Evolutionary conservation across 148 eudicot genomes (phyloP), one percentile per base, ranked within the genome.

Genomic region (Mesembryanthemum crystallinum): DNA sequence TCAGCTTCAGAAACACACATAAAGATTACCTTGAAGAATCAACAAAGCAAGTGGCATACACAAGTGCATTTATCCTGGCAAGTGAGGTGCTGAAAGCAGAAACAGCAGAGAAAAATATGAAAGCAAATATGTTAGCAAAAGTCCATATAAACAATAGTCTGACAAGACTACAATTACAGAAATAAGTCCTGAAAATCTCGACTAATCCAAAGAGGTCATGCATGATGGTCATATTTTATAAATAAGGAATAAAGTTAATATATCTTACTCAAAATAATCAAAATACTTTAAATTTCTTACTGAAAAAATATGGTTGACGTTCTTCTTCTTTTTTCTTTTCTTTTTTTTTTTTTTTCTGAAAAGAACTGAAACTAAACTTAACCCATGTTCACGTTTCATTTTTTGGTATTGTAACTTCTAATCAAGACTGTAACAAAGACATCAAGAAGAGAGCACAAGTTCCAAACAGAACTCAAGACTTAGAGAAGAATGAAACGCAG

Each of bases 21-120:
- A 43, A 12, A 77, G 24, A 30, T 60, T 74, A 79, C 98, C 98
- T 92, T 39, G 99, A 89, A 35, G 91, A 79, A 67, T 92, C 93
- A 76, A 91, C 82, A 79, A 86, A 92, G 80, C 92, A 89, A 67
- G 93, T 89, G 29, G 97, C 99, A 85, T 85, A 91, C 60, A 85
- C 88, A 75, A 92, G 84, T 18, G 98, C 86, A 84, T 87, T 88
- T 67, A 89, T 85, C 79, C 89, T 85, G 82, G 91, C 92, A 78
- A 96, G 98, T n/a, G 97, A 86, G 66, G 92, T 82, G 85, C 99
- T 95, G 83, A 70, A 47, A 74, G 78, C 32, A 78, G 33, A 62
- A 73, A 55, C 58, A 68, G 73, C 5, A 52, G 59, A 54, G 61
- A 24, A 59, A 76, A 62, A 30, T 57, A 58, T 45, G 54, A 51